phyloP scores from a whole-genome alignment of 2,329 filamentous ascomycete genomes.

The Sporothrix euskadiensis region DNA sequence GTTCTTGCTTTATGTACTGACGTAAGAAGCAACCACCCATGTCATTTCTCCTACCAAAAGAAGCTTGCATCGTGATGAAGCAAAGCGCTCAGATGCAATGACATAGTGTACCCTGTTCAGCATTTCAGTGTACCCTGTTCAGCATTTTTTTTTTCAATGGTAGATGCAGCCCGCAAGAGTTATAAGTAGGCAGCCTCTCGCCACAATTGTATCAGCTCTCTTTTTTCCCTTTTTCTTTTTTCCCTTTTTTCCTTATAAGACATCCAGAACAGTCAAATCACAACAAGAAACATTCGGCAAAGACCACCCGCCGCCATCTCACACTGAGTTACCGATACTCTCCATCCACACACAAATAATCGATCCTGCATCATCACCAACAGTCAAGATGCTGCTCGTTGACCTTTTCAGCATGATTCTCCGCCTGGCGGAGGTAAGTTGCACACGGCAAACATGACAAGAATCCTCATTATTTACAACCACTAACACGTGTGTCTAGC shows the following conservation, averaged over 20 bases:
- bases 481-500: conserved; percentile 35
- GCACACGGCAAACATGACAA: neutral
- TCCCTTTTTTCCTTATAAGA: neutral
- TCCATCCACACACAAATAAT: neutral
- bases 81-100: neutral
- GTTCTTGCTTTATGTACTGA: neutral
- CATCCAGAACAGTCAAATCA: neutral
- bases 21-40: neutral
- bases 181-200: neutral
- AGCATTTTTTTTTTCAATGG: too few relatives aligned
- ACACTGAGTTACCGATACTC: neutral
- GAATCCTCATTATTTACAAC: neutral
- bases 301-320: neutral
- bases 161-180: neutral
- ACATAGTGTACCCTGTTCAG: neutral
- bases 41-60: neutral
- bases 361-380: neutral
- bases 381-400: conserved; percentile 51
- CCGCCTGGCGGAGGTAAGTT: conserved; percentile 49
- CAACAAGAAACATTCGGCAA: neutral
- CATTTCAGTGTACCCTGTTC: neutral
- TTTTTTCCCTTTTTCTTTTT: neutral
- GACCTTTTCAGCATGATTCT: conserved; percentile 59
- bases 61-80: too few relatives aligned
- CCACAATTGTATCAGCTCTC: neutral